Conservation (phyloP, 2,329 filamentous ascomycete species). For the Orbilia brochopaga region DNA sequence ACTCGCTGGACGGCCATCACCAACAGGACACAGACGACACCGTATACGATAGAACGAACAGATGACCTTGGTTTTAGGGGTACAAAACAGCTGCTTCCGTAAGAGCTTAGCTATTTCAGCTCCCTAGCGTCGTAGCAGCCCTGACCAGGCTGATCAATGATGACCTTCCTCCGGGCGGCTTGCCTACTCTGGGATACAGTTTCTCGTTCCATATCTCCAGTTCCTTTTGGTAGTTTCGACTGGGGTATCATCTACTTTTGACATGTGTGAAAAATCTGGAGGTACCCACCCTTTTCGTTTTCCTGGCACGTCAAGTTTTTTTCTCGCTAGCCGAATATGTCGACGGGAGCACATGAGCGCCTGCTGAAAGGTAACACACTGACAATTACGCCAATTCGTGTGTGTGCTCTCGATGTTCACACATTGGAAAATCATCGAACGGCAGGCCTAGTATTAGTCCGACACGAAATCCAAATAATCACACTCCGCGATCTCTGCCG, state of each 20-base stretch:
- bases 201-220: constrained; percentile 49
- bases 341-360: constrained; percentile 25
- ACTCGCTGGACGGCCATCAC: constrained; percentile 10
- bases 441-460: not conserved
- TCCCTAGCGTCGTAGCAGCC: constrained; percentile 32
- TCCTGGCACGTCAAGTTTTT: constrained; percentile 46
- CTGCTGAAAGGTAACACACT: not conserved
- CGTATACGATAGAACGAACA: constrained; percentile 15
- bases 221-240: constrained; percentile 41
- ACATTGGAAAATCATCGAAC: not conserved
- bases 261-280: constrained; percentile 48
- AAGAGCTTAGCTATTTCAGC: constrained; percentile 46
- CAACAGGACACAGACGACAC: not conserved
- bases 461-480: not conserved
- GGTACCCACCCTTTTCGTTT: constrained; percentile 21
- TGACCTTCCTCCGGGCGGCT: constrained; percentile 49
- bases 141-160: constrained; percentile 49
- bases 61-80: constrained; percentile 46
- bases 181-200: constrained; percentile 50
- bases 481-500: not conserved
- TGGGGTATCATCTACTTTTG: constrained; percentile 27
- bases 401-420: not conserved
- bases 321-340: constrained; percentile 46
- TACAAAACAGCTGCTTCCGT: constrained; percentile 22
- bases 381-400: not conserved